Percentiles rank a stretch among this genome's conserved stretches.
phyloP scores from a whole-genome alignment of 2,329 filamentous ascomycete genomes.

The Epichloe brachyelytri region DNA sequence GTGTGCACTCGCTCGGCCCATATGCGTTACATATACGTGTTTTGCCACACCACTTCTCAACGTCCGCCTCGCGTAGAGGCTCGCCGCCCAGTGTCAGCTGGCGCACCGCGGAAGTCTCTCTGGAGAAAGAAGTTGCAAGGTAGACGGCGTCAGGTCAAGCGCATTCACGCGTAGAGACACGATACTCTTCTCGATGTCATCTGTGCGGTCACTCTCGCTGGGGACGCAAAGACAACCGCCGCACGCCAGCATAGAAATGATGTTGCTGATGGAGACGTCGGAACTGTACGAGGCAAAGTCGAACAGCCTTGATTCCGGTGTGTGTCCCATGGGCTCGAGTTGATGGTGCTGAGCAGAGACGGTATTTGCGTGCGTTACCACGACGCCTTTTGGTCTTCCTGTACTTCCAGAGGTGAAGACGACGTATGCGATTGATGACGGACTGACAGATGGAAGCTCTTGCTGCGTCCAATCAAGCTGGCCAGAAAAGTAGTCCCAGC shows the following conservation, averaged over 20 bases:
- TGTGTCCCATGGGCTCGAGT: not conserved
- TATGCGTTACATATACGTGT: not conserved
- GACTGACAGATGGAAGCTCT: no score
- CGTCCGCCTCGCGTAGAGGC: not conserved
- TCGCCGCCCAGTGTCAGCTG: not conserved
- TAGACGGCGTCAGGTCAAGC: not conserved
- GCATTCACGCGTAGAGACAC: not conserved
- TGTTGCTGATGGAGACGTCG: not conserved
- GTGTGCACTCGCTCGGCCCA: not conserved
- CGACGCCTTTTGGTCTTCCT: constrained; percentile 4
- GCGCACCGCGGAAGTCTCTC: not conserved
- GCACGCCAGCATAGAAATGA: not conserved
- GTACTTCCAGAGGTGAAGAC: constrained; percentile 7
- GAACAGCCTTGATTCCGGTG: not conserved
- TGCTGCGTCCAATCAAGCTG: not conserved
- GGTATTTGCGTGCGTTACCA: constrained; percentile 5
- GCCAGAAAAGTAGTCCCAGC: not conserved
- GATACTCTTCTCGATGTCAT: not conserved
- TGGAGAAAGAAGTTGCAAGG: not conserved
- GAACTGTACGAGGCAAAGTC: constrained; percentile 5
- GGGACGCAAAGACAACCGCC: not conserved
- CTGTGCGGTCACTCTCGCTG: not conserved
- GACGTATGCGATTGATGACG: not conserved
- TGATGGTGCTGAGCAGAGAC: constrained; percentile 1
- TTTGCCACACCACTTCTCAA: not conserved